Conservation (phyloP, 352 stramenopile species). For the Phytophthora pisi region DNA sequence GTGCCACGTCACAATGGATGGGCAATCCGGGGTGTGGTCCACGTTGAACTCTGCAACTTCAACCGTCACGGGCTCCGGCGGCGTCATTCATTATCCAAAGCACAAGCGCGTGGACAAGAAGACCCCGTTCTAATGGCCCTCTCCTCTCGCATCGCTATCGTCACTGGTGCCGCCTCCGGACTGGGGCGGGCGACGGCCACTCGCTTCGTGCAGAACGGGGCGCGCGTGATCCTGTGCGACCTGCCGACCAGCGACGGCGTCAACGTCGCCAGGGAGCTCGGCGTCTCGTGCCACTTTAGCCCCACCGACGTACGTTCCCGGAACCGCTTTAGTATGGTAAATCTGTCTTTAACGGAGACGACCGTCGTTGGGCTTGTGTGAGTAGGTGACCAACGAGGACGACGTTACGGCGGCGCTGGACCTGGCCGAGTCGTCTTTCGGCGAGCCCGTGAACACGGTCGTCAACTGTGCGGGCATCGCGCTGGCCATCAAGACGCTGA, state of each 20-base stretch:
- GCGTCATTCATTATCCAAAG: slow-evolving; percentile 5
- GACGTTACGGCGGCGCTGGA: slow-evolving; percentile 91
- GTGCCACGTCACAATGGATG: slow-evolving; percentile 4
- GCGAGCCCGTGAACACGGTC: slow-evolving; percentile 92
- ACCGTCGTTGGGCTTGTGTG: not conserved
- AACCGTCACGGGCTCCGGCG: slow-evolving; percentile 6
- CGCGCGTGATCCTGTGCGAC: slow-evolving; percentile 93
- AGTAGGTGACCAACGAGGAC: slow-evolving; percentile 92
- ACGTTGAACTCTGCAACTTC: slow-evolving; percentile 29
- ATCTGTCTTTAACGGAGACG: not conserved
- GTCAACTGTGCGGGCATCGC: slow-evolving; percentile 97
- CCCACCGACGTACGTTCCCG: slow-evolving; percentile 63
- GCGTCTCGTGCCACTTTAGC: slow-evolving; percentile 82
- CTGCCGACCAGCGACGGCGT: slow-evolving; percentile 84
- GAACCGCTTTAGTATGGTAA: not conserved
- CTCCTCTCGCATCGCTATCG: slow-evolving; percentile 78
- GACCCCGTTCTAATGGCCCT: slow-evolving; percentile 50
- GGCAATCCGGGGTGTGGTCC: slow-evolving; percentile 5
- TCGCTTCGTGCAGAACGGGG: slow-evolving; percentile 89
- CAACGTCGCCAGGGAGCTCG: slow-evolving; percentile 77
- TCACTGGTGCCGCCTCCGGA: slow-evolving; percentile 94
- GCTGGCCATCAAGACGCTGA: slow-evolving; percentile 91
- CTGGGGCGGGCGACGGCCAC: slow-evolving; percentile 93
- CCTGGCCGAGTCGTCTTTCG: slow-evolving; percentile 91
- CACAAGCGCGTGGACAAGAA: not conserved